These are phyloP conservation scores for Deakozyma indianensis DNA, from an alignment of 805 yeast genomes.

Conservation along the genomic window DNA sequence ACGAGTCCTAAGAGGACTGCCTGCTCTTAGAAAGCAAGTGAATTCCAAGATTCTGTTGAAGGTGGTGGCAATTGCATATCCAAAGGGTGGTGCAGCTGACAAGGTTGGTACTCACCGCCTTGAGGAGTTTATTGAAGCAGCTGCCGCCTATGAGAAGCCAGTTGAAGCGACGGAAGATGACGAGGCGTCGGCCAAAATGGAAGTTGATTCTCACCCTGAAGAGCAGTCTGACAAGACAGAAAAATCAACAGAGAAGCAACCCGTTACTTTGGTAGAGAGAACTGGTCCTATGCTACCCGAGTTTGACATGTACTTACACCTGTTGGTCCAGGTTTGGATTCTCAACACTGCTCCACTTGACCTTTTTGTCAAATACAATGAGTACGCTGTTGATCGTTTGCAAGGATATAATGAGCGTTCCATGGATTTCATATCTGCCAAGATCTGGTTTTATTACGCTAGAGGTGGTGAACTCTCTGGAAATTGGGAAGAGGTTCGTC, in stretches of 20 bases:
- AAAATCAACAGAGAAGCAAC: not conserved
- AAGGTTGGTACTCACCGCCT: constrained; percentile 18
- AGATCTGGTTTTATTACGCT: constrained; percentile 82
- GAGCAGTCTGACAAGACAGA: not conserved
- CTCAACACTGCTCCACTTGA: constrained; percentile 44
- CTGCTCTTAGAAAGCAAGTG: constrained; percentile 54
- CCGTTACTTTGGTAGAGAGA: constrained; percentile 6
- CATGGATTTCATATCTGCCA: constrained; percentile 74
- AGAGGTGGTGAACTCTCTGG: constrained; percentile 54
- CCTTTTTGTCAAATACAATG: constrained; percentile 35
- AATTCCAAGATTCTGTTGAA: constrained; percentile 37
- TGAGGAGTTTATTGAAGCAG: constrained; percentile 22
- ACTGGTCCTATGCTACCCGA: constrained; percentile 49
- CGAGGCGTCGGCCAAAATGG: constrained; percentile 8
- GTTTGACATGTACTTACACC: constrained; percentile 61
- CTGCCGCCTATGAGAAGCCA: constrained; percentile 11
- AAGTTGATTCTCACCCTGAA: constrained; percentile 1
- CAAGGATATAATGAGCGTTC: constrained; percentile 63
- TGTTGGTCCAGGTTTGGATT: constrained; percentile 62
- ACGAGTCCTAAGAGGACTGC: constrained; percentile 72
- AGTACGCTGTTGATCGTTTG: constrained; percentile 23
- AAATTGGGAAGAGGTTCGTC: constrained; percentile 44
- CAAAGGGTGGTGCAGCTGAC: constrained; percentile 30
- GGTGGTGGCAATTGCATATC: constrained; percentile 43
- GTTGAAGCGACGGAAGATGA: constrained; percentile 21